Conservation (phyloP, 495 filamentous ascomycete genomes). For the Penicillium antarcticum region DNA sequence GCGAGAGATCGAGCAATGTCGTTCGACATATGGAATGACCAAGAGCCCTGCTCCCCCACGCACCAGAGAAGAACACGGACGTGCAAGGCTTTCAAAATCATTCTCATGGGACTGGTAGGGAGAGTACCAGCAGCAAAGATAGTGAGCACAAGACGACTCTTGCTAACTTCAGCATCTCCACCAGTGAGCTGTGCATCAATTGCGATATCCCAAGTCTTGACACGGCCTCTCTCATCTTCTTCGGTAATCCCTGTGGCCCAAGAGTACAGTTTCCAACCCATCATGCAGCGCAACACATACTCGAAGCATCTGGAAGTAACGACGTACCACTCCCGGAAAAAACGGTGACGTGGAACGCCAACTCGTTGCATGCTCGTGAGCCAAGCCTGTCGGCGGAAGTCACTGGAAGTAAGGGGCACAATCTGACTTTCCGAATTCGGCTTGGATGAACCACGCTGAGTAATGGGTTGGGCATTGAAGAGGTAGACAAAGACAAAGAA, state of each 20-base stretch:
- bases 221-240: conserved; percentile 79
- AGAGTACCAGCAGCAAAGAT: conserved; percentile 86
- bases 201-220: conserved; percentile 93
- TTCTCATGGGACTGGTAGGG: conserved; percentile 74
- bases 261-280: conserved; percentile 74
- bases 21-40: conserved; percentile 58
- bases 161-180: conserved; percentile 86
- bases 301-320: conserved; percentile 76
- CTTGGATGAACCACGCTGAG: conserved; percentile 19
- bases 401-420: conserved; percentile 73
- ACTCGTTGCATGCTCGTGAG: conserved; percentile 92
- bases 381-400: conserved; percentile 87
- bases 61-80: conserved; percentile 85
- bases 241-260: conserved; percentile 74
- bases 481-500: conserved; percentile 67
- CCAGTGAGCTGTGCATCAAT: conserved; percentile 94
- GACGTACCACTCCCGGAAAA: conserved; percentile 79
- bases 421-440: conserved; percentile 33
- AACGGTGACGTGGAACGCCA: conserved; percentile 85
- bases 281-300: conserved; percentile 71
- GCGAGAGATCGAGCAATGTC: conserved; percentile 65
- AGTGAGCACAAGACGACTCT: conserved; percentile 80
- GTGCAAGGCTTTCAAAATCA: conserved; percentile 92
- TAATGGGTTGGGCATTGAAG: conserved; percentile 53
- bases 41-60: conserved; percentile 60